Conservation (phyloP, 768 basidiomycete species). For the Rhizopogon salebrosus region DNA sequence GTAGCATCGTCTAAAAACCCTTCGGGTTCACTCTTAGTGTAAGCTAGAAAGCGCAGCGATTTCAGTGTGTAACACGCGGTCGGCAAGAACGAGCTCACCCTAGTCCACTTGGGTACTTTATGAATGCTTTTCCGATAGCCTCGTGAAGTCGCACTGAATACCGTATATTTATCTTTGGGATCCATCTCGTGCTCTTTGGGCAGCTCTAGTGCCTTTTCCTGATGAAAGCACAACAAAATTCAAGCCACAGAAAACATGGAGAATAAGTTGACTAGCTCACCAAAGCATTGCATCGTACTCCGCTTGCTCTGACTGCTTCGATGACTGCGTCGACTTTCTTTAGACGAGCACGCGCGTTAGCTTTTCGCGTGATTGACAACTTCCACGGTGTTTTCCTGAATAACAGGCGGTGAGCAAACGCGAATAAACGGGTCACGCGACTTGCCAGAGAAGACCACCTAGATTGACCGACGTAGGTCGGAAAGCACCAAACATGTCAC, state of each 20-base stretch:
- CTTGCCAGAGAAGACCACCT: slow-evolving; percentile 84
- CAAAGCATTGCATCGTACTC: slow-evolving; percentile 70
- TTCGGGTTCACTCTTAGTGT: slow-evolving; percentile 85
- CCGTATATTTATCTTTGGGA: slow-evolving; percentile 91
- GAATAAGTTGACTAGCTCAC: slow-evolving; percentile 39
- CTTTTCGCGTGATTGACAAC: slow-evolving; percentile 86
- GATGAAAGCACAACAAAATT: slow-evolving; percentile 24
- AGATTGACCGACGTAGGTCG: slow-evolving; percentile 58
- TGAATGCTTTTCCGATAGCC: slow-evolving; percentile 94
- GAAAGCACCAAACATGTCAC: slow-evolving; percentile 82
- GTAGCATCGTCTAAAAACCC: slow-evolving; percentile 61
- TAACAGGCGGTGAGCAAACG: slow-evolving; percentile 3
- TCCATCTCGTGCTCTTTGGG: slow-evolving; percentile 95
- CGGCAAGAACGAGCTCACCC: slow-evolving; percentile 45
- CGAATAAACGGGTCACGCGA: slow-evolving; percentile 1
- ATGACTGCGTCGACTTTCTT: slow-evolving; percentile 94
- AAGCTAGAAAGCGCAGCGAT: slow-evolving; percentile 41
- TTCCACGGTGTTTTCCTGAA: slow-evolving; percentile 93
- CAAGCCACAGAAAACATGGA: neutral
- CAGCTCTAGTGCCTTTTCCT: slow-evolving; percentile 73
- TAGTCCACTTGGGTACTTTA: slow-evolving; percentile 96
- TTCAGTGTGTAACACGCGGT: slow-evolving; percentile 2
- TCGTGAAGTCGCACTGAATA: slow-evolving; percentile 61
- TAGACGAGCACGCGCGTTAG: slow-evolving; percentile 82
- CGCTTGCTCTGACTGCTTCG: slow-evolving; percentile 77